phyloP scores from a whole-genome alignment of 2,329 filamentous ascomycete genomes.

The Fusarium sp. region DNA sequence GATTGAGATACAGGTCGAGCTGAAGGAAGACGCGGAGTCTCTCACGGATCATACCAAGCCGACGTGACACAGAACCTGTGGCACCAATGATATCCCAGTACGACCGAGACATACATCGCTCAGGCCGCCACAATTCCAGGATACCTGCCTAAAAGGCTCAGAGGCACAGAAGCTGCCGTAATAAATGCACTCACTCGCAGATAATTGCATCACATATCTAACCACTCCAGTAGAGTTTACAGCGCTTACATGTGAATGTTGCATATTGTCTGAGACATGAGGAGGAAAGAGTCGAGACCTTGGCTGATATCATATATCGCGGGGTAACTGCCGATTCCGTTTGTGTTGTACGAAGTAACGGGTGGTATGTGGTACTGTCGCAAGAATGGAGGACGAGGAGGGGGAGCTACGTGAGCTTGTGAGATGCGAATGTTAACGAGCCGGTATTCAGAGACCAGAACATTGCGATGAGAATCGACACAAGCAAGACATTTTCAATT shows the following conservation, averaged over 20 bases:
- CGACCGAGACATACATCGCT: not conserved
- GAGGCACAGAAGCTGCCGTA: not conserved
- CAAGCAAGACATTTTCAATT: too few relatives aligned
- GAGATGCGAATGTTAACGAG: not conserved
- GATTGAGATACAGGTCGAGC: accelerated
- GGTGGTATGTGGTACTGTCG: not conserved
- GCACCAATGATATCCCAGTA: not conserved
- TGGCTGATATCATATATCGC: not conserved
- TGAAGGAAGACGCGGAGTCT: not conserved
- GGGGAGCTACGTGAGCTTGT: not conserved
- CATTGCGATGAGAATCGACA: accelerated
- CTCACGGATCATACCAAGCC: not conserved
- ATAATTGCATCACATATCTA: not conserved
- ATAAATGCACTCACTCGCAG: not conserved
- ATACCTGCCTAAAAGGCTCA: not conserved
- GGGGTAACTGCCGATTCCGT: not conserved
- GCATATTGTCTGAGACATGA: not conserved
- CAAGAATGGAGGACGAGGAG: not conserved
- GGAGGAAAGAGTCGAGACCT: not conserved
- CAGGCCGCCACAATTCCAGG: not conserved
- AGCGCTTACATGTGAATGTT: not conserved
- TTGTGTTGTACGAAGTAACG: too few relatives aligned
- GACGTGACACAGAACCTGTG: not conserved
- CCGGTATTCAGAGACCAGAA: accelerated
- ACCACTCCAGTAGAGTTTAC: not conserved